Base-by-base conservation (phyloP, 192 early-diverging fungal genomes). In the Coemansia sp. region DNA sequence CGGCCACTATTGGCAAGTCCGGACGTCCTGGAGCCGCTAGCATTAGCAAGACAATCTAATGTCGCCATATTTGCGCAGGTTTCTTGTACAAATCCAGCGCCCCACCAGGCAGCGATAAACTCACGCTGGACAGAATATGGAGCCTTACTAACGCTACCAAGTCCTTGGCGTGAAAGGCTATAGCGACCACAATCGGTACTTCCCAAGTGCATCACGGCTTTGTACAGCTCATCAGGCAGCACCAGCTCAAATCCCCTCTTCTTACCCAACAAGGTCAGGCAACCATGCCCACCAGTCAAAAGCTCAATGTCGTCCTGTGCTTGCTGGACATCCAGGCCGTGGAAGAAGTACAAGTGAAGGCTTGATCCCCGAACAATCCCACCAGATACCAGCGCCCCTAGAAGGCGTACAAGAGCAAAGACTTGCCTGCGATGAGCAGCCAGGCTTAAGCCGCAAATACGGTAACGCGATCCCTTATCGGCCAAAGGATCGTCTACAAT, bases 41-140 rank as follows among this genome's bases (percentile, higher is more conserved):
- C 5, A 54, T 54, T 13, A 22, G 43, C 16, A 50, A 46, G 17
- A 16, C 22, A 11, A 8, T 10, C 20, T 37, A 13, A 13, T 56
- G 49, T n/a, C n/a, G 16, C 32, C n/a, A 13, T 50, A 3, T 51
- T 12, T 37, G 42, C 46, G 42, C 71, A 39, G 54, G 57, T 3
- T 59, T 59, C 57, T 38, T 14, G 57, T 7, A 40, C 16, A 59
- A 8, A 59, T n/a, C 57, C 57, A 59, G n/a, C 37, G 57, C 83
- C 83, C 74, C 74, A 80, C 83, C 83, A 84, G 1, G 83, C 77
- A 1, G 83, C 83, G 14, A 84, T 56, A 37, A 72, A 84, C 64
- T 84, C 83, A 59, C 83, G 77, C 69, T 72, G 74, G 44, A 84
- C 83, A 3, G 79, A 75, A 12, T 13, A 41, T 2, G 79, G 79